Evolutionary conservation across 2,329 filamentous ascomycete species (phyloP).

Genomic region (Aspergillus thermomutatus): DNA sequence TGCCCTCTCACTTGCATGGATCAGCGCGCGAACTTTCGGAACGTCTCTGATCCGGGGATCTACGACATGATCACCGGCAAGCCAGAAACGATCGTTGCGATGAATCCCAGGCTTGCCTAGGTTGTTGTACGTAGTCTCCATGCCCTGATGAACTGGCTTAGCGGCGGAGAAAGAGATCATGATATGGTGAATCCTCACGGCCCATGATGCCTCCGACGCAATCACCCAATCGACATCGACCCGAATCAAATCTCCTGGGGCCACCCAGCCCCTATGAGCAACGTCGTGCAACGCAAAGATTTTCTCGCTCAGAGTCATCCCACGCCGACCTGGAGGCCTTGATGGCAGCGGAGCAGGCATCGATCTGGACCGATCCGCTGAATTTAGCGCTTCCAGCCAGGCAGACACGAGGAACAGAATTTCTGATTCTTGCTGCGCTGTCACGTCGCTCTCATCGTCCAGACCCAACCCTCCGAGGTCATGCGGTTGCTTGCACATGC

Average conservation of each 20-base stretch:
- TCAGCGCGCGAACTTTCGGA: constrained; percentile 36
- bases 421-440: constrained; percentile 14
- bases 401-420: constrained; percentile 24
- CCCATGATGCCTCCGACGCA: constrained; percentile 44
- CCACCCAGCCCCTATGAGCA: constrained; percentile 23
- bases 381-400: constrained; percentile 29
- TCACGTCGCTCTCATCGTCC: not conserved
- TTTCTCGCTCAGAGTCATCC: constrained; percentile 42
- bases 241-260: constrained; percentile 40
- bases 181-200: constrained; percentile 10
- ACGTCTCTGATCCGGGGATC: constrained; percentile 42
- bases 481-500: constrained; percentile 14
- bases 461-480: constrained; percentile 19
- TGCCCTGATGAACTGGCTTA: constrained; percentile 25
- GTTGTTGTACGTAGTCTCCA: constrained; percentile 41
- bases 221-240: constrained; percentile 48
- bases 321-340: constrained; percentile 13
- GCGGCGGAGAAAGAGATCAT: not conserved
- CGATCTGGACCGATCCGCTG: constrained; percentile 15
- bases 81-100: constrained; percentile 51
- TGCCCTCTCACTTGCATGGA: constrained; percentile 37
- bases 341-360: constrained; percentile 4
- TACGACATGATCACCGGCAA: constrained; percentile 49
- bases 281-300: constrained; percentile 34
- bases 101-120: constrained; percentile 44